These are phyloP conservation scores for Xylariaceae sp. DNA, from an alignment of 2,329 filamentous ascomycete species.

Conservation along the genomic window DNA sequence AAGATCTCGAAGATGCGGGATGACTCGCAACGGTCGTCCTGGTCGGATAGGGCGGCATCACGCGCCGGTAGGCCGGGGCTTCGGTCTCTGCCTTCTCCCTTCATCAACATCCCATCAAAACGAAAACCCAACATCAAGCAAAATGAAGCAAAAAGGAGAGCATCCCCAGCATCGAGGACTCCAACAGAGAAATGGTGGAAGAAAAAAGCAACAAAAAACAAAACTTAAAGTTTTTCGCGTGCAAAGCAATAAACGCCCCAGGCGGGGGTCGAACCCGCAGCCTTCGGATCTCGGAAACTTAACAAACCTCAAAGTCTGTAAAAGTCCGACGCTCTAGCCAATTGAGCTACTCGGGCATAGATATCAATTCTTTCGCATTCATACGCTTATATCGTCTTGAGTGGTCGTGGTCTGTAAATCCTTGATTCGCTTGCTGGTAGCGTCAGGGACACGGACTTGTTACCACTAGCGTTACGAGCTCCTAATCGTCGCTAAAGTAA, in stretches of 20 bases:
- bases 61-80: not conserved
- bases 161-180: too few species aligned
- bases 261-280: constrained; percentile 32
- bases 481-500: too few species aligned
- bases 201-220: not conserved
- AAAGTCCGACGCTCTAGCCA: constrained; percentile 27
- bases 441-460: too few species aligned
- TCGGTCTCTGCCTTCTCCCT: not conserved
- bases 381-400: too few species aligned
- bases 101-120: not conserved
- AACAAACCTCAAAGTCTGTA: constrained; percentile 1
- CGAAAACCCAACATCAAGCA: not conserved
- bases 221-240: not conserved
- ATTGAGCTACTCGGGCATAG: constrained; percentile 25
- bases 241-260: constrained; percentile 19
- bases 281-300: constrained; percentile 25
- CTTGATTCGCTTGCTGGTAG: too few species aligned
- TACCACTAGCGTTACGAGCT: too few species aligned
- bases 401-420: too few species aligned
- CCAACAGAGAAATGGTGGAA: too few species aligned
- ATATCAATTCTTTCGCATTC: not conserved
- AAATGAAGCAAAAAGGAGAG: not conserved
- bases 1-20: not conserved
- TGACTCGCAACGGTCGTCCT: not conserved
- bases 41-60: not conserved